These are phyloP conservation scores for Heliamphora pulchella DNA, from an alignment of 179 eudicot species.

Conservation along the genomic window DNA sequence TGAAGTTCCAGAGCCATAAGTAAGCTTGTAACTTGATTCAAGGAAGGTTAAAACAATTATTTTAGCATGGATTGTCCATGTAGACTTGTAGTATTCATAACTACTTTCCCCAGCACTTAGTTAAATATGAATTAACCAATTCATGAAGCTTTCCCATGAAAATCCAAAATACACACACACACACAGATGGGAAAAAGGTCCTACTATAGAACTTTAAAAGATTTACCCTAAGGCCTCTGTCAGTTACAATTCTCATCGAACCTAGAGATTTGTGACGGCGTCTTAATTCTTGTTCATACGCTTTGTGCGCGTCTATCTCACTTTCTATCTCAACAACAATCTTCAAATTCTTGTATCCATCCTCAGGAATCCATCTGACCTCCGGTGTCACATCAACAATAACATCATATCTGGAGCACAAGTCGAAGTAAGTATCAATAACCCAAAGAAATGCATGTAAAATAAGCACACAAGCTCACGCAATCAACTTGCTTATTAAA, in stretches of 20 bases:
- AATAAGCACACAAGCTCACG: neutral
- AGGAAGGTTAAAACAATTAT: neutral
- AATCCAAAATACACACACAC: neutral
- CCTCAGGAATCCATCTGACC: slow-evolving; percentile 76
- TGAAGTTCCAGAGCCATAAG: neutral
- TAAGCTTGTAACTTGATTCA: neutral
- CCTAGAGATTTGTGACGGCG: slow-evolving; percentile 78
- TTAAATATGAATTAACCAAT: neutral
- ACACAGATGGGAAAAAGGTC: neutral
- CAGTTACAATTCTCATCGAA: slow-evolving; percentile 60
- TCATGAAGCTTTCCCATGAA: slow-evolving; percentile 1
- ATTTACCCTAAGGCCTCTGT: slow-evolving; percentile 84
- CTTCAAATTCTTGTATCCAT: slow-evolving; percentile 80
- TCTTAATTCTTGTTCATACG: slow-evolving; percentile 64
- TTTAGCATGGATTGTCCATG: neutral
- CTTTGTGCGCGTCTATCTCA: slow-evolving; percentile 73
- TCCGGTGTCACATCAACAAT: slow-evolving; percentile 81
- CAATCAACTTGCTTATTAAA: neutral
- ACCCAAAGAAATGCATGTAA: neutral
- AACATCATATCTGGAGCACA: slow-evolving; percentile 62
- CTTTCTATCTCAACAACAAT: slow-evolving; percentile 79
- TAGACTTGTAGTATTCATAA: neutral
- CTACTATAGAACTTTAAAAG: neutral
- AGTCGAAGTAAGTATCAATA: slow-evolving; percentile 11
- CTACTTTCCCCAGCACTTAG: neutral